Percentiles rank a stretch among this genome's conserved stretches.
phyloP scores from a whole-genome alignment of 495 filamentous ascomycete genomes.

The Chaetomium fimeti region DNA sequence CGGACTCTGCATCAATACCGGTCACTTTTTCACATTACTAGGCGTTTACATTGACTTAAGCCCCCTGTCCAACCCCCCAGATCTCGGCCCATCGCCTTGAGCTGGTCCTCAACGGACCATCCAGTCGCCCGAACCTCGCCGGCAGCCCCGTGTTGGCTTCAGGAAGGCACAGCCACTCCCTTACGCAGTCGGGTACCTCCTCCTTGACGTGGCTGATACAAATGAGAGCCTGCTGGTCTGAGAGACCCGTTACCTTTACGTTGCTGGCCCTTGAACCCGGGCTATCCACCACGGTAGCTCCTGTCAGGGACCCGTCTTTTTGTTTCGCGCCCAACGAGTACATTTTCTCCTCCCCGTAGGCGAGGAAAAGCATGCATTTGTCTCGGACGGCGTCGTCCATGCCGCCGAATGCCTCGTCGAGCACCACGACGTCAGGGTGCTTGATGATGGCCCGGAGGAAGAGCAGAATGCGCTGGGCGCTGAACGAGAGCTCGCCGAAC shows the following conservation, averaged over 20 bases:
- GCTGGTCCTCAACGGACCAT: conserved; percentile 56
- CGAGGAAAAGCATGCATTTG: conserved; percentile 77
- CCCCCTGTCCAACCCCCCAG: conserved; percentile 47
- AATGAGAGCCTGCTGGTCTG: conserved; percentile 70
- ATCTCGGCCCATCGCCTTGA: conserved; percentile 58
- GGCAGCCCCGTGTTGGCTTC: conserved; percentile 55
- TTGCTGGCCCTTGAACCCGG: conserved; percentile 38
- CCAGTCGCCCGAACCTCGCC: conserved; percentile 57
- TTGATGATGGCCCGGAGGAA: conserved; percentile 84
- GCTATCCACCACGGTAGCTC: conserved; percentile 42
- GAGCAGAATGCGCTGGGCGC: conserved; percentile 77
- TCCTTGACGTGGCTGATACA: conserved; percentile 87
- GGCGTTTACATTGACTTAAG: not conserved
- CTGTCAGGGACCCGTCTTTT: conserved; percentile 14
- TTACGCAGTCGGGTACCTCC: conserved; percentile 77
- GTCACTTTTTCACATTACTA: too few relatives aligned
- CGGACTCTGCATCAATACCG: too few relatives aligned
- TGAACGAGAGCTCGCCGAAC: conserved; percentile 74
- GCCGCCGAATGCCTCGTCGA: conserved; percentile 91
- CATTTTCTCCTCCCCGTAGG: conserved; percentile 53
- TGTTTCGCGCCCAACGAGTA: conserved; percentile 28
- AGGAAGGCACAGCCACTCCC: conserved; percentile 79
- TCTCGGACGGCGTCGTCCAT: conserved; percentile 80
- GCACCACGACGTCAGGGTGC: conserved; percentile 79
- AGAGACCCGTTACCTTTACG: conserved; percentile 54